These are phyloP conservation scores for Prunus campanulata DNA, from an alignment of 306 rosid genomes.

Conservation along the genomic window DNA sequence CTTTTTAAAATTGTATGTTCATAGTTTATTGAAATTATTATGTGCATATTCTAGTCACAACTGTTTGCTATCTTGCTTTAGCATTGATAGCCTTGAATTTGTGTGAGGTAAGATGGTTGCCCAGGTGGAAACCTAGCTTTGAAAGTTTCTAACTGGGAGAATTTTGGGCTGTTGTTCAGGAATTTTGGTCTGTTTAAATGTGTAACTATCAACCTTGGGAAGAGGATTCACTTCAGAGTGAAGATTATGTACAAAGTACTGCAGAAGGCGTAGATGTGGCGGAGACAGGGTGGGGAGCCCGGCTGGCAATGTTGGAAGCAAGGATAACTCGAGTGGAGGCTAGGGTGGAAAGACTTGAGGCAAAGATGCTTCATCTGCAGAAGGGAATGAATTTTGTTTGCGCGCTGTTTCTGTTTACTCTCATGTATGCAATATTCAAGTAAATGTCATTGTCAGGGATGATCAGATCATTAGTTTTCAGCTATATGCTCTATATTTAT, in stretches of 20 bases:
- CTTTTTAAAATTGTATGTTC: not conserved
- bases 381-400: conserved; percentile 18
- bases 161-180: not conserved
- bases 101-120: not conserved
- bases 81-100: not conserved
- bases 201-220: conserved; percentile 24
- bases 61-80: not conserved
- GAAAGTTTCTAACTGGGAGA: not conserved
- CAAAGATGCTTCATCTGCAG: conserved; percentile 13
- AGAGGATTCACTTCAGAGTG: conserved; percentile 9
- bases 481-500: not conserved
- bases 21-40: not conserved
- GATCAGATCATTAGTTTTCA: conserved; percentile 3
- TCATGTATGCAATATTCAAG: conserved; percentile 20
- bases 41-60: not conserved
- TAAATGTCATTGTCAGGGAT: not conserved
- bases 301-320: conserved; percentile 21
- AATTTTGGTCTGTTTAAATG: conserved; percentile 5
- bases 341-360: conserved; percentile 23
- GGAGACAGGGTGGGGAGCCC: conserved; percentile 13
- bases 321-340: conserved; percentile 21
- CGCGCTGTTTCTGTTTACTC: conserved; percentile 10
- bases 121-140: not conserved
- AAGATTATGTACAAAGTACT: conserved; percentile 13
- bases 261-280: conserved; percentile 1